Evolutionary conservation across 495 filamentous ascomycete species (phyloP).

Genomic region (Aspergillus egyptiacus): DNA sequence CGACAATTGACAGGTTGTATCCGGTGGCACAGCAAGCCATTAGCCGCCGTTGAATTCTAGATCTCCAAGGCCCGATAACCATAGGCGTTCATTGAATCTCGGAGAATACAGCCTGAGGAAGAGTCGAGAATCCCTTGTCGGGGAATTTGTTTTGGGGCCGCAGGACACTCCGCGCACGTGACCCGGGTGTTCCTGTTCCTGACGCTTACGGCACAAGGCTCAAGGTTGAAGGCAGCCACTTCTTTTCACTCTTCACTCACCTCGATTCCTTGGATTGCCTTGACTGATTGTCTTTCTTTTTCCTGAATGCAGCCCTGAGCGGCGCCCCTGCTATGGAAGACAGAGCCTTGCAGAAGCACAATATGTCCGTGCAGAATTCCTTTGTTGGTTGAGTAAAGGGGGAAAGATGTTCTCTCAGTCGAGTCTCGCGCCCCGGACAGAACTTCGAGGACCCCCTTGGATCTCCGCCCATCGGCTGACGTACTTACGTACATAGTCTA

Average conservation of each 20-base stretch:
- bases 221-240: too few relatives aligned
- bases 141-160: slow-evolving; percentile 8
- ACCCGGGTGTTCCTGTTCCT: not conserved
- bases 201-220: too few relatives aligned
- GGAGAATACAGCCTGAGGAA: slow-evolving; percentile 2
- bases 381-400: slow-evolving; percentile 1
- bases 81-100: slow-evolving; percentile 10
- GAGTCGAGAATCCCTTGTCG: slow-evolving; percentile 10
- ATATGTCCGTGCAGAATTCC: not conserved
- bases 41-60: slow-evolving; percentile 34
- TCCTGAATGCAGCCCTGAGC: too few relatives aligned
- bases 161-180: slow-evolving; percentile 14
- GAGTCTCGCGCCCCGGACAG: not conserved
- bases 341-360: too few relatives aligned
- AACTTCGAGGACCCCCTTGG: not conserved
- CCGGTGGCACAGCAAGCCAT: slow-evolving; percentile 11
- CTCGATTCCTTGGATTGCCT: too few relatives aligned
- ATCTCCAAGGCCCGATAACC: not conserved
- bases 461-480: not conserved
- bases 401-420: not conserved
- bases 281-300: too few relatives aligned
- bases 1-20: slow-evolving; percentile 22
- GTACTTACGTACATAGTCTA: slow-evolving; percentile 8
- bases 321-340: too few relatives aligned
- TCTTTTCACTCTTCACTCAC: too few relatives aligned